phyloP scores from a whole-genome alignment of 768 basidiomycete species.

The Leccinum broughii region DNA sequence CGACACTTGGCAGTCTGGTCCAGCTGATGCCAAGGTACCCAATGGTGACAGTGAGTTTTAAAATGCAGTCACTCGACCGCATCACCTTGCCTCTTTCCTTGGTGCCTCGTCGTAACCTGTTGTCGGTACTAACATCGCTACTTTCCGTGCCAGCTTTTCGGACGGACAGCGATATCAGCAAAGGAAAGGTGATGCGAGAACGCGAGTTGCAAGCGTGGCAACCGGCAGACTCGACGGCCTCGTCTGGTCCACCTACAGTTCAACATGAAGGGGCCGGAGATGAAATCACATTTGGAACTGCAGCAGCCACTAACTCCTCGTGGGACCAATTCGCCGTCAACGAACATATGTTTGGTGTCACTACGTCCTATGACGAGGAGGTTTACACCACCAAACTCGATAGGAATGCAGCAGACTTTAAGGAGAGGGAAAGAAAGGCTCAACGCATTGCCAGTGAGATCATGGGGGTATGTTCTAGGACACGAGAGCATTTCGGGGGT shows the following conservation, averaged over 20 bases:
- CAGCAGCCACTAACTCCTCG: constrained; percentile 40
- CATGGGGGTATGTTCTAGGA: constrained; percentile 58
- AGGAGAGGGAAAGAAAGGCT: constrained; percentile 85
- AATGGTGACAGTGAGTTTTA: constrained; percentile 68
- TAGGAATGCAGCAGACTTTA: constrained; percentile 78
- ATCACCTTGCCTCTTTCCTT: background rate
- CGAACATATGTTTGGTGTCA: constrained; percentile 91
- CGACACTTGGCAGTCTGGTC: constrained; percentile 70
- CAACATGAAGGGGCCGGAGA: constrained; percentile 45
- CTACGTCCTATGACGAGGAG: constrained; percentile 90
- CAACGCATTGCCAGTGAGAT: constrained; percentile 91
- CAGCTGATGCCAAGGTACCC: constrained; percentile 65
- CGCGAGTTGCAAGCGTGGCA: constrained; percentile 85
- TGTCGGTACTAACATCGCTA: constrained; percentile 15
- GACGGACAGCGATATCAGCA: constrained; percentile 79
- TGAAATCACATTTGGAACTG: constrained; percentile 69
- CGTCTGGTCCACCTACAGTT: constrained; percentile 25
- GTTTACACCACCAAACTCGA: constrained; percentile 94
- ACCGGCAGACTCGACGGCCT: constrained; percentile 38
- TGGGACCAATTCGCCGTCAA: constrained; percentile 97
- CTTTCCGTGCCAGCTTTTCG: constrained; percentile 59
- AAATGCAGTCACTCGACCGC: background rate
- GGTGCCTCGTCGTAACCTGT: background rate
- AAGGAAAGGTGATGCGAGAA: constrained; percentile 53
- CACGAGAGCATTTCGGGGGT: constrained; percentile 1